Evolutionary conservation across 345 rosid genomes (phyloP), one percentile per base, ranked within the genome.

Genomic region (Viola odorata): DNA sequence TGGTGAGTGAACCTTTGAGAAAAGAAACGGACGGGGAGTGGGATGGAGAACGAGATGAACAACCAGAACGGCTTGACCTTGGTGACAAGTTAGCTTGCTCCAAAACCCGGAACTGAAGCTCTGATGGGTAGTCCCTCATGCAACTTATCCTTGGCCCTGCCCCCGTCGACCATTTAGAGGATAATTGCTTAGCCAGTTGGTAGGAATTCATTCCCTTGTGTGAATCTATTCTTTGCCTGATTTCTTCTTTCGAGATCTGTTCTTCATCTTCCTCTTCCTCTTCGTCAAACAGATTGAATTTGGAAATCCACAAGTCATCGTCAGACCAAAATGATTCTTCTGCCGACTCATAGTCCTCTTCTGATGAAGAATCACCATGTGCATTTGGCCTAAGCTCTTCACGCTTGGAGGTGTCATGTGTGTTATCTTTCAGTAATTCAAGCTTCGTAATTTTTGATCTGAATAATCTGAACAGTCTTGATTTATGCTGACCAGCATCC

Each of bases 111-210:
- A 77, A 72, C 37, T 82, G 95, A 60, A 94, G 91, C 74, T 94
- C 96, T 5, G 84, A 55, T 8, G 97, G 99, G 61, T 90, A 94
- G 56, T 94, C 99, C 72, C 91, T 86, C 95, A 94, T 86, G 77
- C 97, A 88, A 41, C 99, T 87, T 42, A 94, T 94, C 48, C 99
- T 72, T 3, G 99, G 95, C 4, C 99, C 99, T 2, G 89, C 99
- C 7, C 99, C 97, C 0, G 97, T 90, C 0, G 85, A 83, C 99
- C 99, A 94, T 72, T 67, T 84, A 3, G 84, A 81, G n/a, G 81
- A 80, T 55, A 94, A 64, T 37, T 91, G 84, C 61, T 81, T 74
- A 45, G 87, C 99, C 75, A 94, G 60, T 68, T 94, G 95, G 45
- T 86, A 94, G 0, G 97, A 83, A 51, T 75, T 81, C 65, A 77